Base-by-base conservation (phyloP, 768 basidiomycete genomes). In the Leccinum imitatum region DNA sequence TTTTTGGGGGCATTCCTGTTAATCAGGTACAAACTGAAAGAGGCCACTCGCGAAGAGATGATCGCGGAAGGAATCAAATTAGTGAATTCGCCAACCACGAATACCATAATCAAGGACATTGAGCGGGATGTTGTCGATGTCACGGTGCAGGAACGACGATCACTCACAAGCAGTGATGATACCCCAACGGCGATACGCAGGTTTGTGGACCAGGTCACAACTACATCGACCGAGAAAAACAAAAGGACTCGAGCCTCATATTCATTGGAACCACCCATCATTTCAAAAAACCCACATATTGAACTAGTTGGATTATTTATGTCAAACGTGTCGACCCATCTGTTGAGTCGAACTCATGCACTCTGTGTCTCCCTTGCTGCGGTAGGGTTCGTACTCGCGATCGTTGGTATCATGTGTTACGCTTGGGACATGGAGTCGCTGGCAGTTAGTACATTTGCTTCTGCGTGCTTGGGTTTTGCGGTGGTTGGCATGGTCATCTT, bases 1-100 rank as follows among this genome's bases (percentile, higher is more conserved):
- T 86, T 87, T 70, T 66, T 82, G 53, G 84, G 77, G 4, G 81
- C 83, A 23, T 85, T 85, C 71, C 78, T 84, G 61, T 75, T 86
- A 30, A 76, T 84, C 46, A 74, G 80, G 39, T 84, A 84, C 72
- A 83, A 82, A 59, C 72, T 86, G 5, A 75, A 78, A 56, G 82
- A 82, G 63, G 86, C 84, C 6, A 80, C 76, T 27, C 75, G 74
- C 3, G 80, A 83, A 53, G 79, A 83, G 64, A 63, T 68, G 60
- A 71, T 81, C 59, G 75, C 68, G 25, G 75, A 78, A 56, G 69
- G 68, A 19, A 61, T 71, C 21, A 57, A 56, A 33, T 25, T 59
- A n/a, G 67, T 61, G n/a, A 48, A 53, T 50, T 77, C 71, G 14
- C 73, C 69, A 10, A 57, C 65, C 19, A 10, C 21, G 8, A 60